These are phyloP conservation scores for Trichosporon asahii DNA, from an alignment of 1,284 basidiomycete species.

Conservation along the genomic window DNA sequence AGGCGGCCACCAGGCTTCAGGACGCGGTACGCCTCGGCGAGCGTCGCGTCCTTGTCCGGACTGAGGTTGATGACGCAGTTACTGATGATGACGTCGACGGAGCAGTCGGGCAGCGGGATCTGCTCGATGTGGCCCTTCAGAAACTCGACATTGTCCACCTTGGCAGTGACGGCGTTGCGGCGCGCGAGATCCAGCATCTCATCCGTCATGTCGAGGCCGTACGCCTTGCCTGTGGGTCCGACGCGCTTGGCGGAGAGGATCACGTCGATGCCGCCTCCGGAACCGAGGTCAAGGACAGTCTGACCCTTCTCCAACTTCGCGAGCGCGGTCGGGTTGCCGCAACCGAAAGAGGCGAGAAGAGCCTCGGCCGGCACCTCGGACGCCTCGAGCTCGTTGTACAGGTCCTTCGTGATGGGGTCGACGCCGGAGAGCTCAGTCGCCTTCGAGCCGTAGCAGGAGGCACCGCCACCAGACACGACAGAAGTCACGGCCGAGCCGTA, in stretches of 20 bases:
- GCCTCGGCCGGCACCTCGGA: slow-evolving; percentile 22
- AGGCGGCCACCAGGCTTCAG: slow-evolving; percentile 95
- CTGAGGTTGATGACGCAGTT: slow-evolving; percentile 60
- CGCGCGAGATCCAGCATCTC: slow-evolving; percentile 38
- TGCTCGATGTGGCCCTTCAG: slow-evolving; percentile 53
- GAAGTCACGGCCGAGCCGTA: neutral
- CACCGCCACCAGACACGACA: neutral
- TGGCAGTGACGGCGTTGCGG: slow-evolving; percentile 53
- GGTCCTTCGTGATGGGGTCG: slow-evolving; percentile 26
- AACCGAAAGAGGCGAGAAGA: slow-evolving; percentile 25
- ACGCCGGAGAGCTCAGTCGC: slow-evolving; percentile 13
- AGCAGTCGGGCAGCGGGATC: slow-evolving; percentile 55
- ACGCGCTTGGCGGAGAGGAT: slow-evolving; percentile 57
- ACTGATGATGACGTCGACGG: slow-evolving; percentile 58
- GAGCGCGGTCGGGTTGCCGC: slow-evolving; percentile 27
- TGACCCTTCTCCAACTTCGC: slow-evolving; percentile 54
- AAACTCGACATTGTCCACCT: slow-evolving; percentile 55
- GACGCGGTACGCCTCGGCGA: slow-evolving; percentile 89
- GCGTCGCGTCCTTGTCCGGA: slow-evolving; percentile 52
- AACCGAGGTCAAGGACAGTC: slow-evolving; percentile 58
- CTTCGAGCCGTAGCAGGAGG: slow-evolving; percentile 24
- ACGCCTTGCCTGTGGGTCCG: slow-evolving; percentile 56
- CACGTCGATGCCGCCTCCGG: slow-evolving; percentile 59
- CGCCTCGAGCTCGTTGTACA: slow-evolving; percentile 21
- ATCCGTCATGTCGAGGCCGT: slow-evolving; percentile 58